Conservation (phyloP, 1,139 yeast genomes). For the Sugiyamaella xylanicola region DNA sequence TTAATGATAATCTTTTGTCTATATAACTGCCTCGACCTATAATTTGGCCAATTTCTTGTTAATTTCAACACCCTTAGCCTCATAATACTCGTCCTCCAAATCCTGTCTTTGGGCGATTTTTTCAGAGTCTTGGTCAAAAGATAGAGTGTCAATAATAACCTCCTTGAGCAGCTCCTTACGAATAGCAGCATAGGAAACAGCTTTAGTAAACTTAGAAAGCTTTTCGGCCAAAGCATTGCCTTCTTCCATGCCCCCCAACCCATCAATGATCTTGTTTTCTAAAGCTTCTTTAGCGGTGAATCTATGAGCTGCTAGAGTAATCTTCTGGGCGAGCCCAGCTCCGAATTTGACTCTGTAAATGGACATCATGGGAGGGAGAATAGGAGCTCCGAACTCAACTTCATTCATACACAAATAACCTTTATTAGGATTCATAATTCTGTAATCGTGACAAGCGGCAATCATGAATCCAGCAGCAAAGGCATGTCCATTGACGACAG, state of each 20-base stretch:
- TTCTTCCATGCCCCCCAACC: slow-evolving; percentile 39
- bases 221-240: slow-evolving; percentile 37
- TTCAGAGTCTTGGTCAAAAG: slow-evolving; percentile 25
- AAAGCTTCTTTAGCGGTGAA: slow-evolving; percentile 42
- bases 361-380: slow-evolving; percentile 42
- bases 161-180: slow-evolving; percentile 38
- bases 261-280: slow-evolving; percentile 38
- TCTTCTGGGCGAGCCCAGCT: slow-evolving; percentile 35
- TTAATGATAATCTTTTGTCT: no score
- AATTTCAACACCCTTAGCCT: slow-evolving; percentile 16
- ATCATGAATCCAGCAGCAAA: slow-evolving; percentile 47
- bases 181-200: slow-evolving; percentile 40
- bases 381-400: slow-evolving; percentile 44
- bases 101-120: slow-evolving; percentile 14
- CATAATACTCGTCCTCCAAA: slow-evolving; percentile 27
- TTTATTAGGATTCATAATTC: slow-evolving; percentile 44
- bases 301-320: slow-evolving; percentile 41
- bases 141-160: slow-evolving; percentile 34
- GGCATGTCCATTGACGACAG: slow-evolving; percentile 45
- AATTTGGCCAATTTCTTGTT: slow-evolving; percentile 26
- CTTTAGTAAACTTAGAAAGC: slow-evolving; percentile 31
- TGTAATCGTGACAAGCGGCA: slow-evolving; percentile 44
- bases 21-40: no score
- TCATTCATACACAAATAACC: slow-evolving; percentile 47
- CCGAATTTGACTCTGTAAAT: slow-evolving; percentile 41